Conservation (phyloP, 805 yeast species). For the Ogataea pignaliae region DNA sequence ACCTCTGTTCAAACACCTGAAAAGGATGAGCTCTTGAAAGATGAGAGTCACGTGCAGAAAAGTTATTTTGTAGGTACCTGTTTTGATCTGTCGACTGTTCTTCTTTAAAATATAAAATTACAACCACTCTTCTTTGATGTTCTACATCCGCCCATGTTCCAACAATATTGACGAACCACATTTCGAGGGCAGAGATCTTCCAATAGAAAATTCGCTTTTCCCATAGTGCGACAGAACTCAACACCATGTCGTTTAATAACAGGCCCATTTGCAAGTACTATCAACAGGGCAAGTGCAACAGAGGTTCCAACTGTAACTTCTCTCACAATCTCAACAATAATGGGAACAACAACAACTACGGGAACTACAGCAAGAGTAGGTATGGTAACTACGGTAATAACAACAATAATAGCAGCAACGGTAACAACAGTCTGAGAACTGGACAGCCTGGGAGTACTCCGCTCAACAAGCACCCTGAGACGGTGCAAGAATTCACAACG, state of each 20-base stretch:
- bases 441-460: neutral
- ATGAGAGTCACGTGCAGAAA: too few relatives aligned
- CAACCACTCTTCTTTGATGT: too few relatives aligned
- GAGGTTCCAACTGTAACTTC: constrained; percentile 40
- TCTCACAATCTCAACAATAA: constrained; percentile 29
- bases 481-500: constrained; percentile 1
- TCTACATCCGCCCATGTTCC: too few relatives aligned
- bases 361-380: constrained; percentile 31
- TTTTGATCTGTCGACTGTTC: too few relatives aligned
- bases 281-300: constrained; percentile 37
- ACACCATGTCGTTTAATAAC: constrained; percentile 17
- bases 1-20: too few relatives aligned
- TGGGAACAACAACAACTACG: constrained; percentile 5
- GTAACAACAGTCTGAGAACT: neutral
- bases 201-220: too few relatives aligned
- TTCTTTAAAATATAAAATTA: too few relatives aligned
- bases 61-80: too few relatives aligned
- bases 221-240: too few relatives aligned
- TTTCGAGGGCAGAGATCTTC: too few relatives aligned
- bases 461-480: constrained; percentile 3
- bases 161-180: too few relatives aligned
- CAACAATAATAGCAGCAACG: constrained; percentile 7
- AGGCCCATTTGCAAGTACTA: constrained; percentile 39
- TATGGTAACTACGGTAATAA: constrained; percentile 37
- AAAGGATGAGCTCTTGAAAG: too few relatives aligned